phyloP scores from a whole-genome alignment of 495 filamentous ascomycete genomes.

The Aeminium ludgeri region DNA sequence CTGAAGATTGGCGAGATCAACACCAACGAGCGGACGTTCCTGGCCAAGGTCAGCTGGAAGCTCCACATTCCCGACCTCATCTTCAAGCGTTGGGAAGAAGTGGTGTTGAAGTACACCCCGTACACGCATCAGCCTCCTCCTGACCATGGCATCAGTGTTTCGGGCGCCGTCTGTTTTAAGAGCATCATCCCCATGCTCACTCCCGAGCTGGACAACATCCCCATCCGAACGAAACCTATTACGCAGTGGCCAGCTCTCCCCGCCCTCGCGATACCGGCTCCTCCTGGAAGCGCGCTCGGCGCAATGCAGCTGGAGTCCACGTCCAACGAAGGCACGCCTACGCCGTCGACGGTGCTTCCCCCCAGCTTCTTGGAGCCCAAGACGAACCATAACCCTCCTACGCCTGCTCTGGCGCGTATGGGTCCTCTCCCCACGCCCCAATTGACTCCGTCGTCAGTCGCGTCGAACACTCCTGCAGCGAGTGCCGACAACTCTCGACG shows the following conservation, averaged over 20 bases:
- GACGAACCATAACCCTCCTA: slow-evolving; percentile 21
- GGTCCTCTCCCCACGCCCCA: slow-evolving; percentile 62
- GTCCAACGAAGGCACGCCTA: slow-evolving; percentile 23
- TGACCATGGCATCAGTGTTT: slow-evolving; percentile 30
- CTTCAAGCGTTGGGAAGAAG: slow-evolving; percentile 85
- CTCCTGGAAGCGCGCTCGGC: slow-evolving; percentile 5
- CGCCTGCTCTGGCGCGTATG: slow-evolving; percentile 36
- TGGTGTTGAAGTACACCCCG: slow-evolving; percentile 73
- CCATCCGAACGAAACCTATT: background rate
- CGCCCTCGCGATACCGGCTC: slow-evolving; percentile 5
- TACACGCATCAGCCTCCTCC: slow-evolving; percentile 28
- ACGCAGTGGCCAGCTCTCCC: slow-evolving; percentile 4
- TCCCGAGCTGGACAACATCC: slow-evolving; percentile 53
- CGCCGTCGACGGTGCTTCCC: slow-evolving; percentile 18
- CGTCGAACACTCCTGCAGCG: slow-evolving; percentile 80
- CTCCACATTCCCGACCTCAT: slow-evolving; percentile 77
- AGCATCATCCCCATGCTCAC: slow-evolving; percentile 60
- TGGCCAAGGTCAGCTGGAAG: slow-evolving; percentile 79
- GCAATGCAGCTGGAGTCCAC: slow-evolving; percentile 9
- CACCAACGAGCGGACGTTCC: slow-evolving; percentile 86
- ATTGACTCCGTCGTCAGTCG: slow-evolving; percentile 58
- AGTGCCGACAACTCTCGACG: slow-evolving; percentile 43
- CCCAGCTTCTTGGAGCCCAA: slow-evolving; percentile 25
- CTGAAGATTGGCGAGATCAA: slow-evolving; percentile 84
- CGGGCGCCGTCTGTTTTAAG: slow-evolving; percentile 45